Percentiles rank a stretch among this genome's conserved stretches.
Evolutionary conservation across 495 filamentous ascomycete genomes (phyloP).

Genomic region (Amphirosellinia nigrospora): DNA sequence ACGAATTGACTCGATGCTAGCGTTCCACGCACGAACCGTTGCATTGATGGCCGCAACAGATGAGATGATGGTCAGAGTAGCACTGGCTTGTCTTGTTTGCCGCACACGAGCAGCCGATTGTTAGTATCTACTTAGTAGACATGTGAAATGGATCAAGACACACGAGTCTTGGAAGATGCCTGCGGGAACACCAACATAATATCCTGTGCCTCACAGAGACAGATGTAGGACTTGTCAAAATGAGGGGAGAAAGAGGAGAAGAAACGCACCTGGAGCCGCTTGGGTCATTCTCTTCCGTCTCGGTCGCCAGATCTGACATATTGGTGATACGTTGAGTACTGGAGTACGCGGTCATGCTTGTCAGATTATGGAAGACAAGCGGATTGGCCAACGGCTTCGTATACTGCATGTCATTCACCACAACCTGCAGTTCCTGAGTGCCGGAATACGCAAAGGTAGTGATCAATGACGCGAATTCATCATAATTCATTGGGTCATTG

Average conservation of each 20-base stretch:
- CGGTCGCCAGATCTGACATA: conserved; percentile 15
- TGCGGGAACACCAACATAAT: too few species aligned
- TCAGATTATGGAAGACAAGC: neutral
- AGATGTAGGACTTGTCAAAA: neutral
- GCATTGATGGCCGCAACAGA: neutral
- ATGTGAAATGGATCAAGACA: neutral
- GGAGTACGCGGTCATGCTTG: neutral
- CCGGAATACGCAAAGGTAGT: conserved; percentile 25
- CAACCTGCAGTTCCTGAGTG: neutral
- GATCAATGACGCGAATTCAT: conserved; percentile 29
- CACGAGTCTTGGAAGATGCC: neutral
- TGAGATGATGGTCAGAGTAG: neutral
- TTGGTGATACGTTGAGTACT: neutral
- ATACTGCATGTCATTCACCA: conserved; percentile 23
- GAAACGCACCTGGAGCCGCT: conserved; percentile 2
- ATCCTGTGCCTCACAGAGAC: too few species aligned
- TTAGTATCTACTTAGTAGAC: neutral
- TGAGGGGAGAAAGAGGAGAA: neutral
- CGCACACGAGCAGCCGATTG: too few species aligned
- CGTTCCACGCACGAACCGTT: neutral
- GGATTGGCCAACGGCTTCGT: conserved; percentile 14
- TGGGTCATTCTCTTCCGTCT: conserved; percentile 5
- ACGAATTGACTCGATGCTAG: conserved; percentile 10
- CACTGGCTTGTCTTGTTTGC: neutral
- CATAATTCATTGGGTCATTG: conserved; percentile 24